A percentile compares a stretch with the other conserved stretches of the same genome.
phyloP scores from a whole-genome alignment of 2,329 filamentous ascomycete genomes.

The Sporothrix humicola region DNA sequence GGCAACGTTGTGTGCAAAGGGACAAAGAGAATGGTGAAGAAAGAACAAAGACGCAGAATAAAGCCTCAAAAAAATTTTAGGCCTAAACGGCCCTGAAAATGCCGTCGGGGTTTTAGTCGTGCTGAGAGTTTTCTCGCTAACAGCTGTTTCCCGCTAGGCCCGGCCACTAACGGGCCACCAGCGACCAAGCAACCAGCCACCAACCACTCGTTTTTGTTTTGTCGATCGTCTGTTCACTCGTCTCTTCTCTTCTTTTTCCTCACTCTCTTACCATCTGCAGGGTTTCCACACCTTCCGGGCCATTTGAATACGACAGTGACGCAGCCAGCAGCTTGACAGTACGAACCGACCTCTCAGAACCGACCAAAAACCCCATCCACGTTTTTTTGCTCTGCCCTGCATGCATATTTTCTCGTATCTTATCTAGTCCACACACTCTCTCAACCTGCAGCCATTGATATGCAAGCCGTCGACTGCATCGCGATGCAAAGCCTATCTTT shows the following conservation, averaged over 20 bases:
- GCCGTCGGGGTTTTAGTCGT: not conserved
- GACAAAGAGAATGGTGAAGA: not conserved
- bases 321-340: not conserved
- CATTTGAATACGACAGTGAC: conserved; percentile 17
- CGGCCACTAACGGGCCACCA: not conserved
- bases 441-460: not conserved
- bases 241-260: not conserved
- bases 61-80: not conserved
- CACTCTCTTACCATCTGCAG: not conserved
- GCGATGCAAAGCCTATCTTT: not conserved
- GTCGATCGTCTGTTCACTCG: not conserved
- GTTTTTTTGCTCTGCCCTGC: not conserved
- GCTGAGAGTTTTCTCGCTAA: not conserved
- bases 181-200: not conserved
- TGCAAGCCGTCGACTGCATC: not conserved
- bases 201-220: not conserved
- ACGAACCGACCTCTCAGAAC: not conserved
- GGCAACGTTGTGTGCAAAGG: conserved; percentile 28
- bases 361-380: not conserved
- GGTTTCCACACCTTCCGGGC: conserved; percentile 4
- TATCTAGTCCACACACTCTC: not conserved
- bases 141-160: no score
- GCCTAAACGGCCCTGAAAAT: not conserved
- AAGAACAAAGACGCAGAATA: not conserved
- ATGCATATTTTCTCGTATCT: conserved; percentile 17